These are phyloP conservation scores for Oryza brachyantha DNA, from an alignment of 176 grass and related monocot genomes.

Conservation along the genomic window DNA sequence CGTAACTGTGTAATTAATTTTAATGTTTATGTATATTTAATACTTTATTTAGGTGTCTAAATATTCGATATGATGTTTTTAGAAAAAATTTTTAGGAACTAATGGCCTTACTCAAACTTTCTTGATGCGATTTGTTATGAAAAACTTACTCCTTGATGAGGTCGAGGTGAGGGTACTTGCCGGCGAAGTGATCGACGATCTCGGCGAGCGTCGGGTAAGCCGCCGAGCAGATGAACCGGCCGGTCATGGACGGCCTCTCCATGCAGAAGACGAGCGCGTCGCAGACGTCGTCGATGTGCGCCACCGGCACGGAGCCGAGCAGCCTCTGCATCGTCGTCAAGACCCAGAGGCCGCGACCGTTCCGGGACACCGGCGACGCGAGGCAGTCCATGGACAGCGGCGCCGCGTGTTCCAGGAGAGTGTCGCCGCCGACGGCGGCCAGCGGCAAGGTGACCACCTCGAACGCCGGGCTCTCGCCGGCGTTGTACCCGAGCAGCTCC, in stretches of 20 bases:
- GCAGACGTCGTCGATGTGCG: conserved; percentile 61
- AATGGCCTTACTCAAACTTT: too few species aligned
- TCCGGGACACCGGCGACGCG: conserved; percentile 29
- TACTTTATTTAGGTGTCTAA: too few species aligned
- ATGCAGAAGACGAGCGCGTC: conserved; percentile 60
- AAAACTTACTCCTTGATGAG: conserved; percentile 49
- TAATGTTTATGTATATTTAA: too few species aligned
- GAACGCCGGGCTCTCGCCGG: not conserved
- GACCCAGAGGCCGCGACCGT: not conserved
- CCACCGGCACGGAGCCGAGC: conserved; percentile 45
- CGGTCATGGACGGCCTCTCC: conserved; percentile 35
- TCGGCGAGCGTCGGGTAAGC: conserved; percentile 30
- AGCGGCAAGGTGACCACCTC: conserved; percentile 58
- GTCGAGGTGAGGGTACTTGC: conserved; percentile 39
- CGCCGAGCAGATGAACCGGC: conserved; percentile 46
- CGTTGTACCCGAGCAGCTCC: conserved; percentile 43
- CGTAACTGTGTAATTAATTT: too few species aligned
- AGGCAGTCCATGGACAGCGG: not conserved
- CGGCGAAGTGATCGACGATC: conserved; percentile 14
- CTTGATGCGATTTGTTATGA: too few species aligned
- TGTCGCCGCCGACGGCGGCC: conserved; percentile 41
- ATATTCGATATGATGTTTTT: too few species aligned
- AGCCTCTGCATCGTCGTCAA: conserved; percentile 37
- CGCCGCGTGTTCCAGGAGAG: not conserved
- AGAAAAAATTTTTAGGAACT: too few species aligned